phyloP scores from a whole-genome alignment of 805 yeast species.

The Myxozyma vanderwaltii region DNA sequence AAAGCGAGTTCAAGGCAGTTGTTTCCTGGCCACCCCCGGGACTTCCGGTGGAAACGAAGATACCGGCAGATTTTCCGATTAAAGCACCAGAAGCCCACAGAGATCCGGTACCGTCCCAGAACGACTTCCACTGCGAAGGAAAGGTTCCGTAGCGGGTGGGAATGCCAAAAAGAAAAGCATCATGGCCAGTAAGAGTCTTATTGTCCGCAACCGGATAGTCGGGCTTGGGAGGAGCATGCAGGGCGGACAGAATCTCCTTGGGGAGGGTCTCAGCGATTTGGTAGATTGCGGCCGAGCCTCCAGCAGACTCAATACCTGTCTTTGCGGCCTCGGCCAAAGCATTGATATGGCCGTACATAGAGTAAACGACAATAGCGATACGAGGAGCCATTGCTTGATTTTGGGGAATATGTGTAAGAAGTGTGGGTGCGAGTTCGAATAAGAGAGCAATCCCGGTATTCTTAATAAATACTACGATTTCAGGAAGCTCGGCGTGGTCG shows the following conservation, averaged over 20 bases:
- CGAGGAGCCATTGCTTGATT: conserved; percentile 45
- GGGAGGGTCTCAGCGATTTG: conserved; percentile 80
- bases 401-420: neutral
- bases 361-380: conserved; percentile 76
- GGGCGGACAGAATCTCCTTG: conserved; percentile 57
- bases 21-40: conserved; percentile 80
- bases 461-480: too few species aligned
- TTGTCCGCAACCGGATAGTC: conserved; percentile 57
- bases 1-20: conserved; percentile 59
- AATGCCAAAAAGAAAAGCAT: conserved; percentile 73
- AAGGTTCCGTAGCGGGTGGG: conserved; percentile 78
- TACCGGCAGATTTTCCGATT: conserved; percentile 71
- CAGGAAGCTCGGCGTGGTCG: too few species aligned
- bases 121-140: conserved; percentile 75
- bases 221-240: conserved; percentile 62
- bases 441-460: neutral
- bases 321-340: conserved; percentile 68
- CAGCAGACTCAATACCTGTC: conserved; percentile 69
- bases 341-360: conserved; percentile 77
- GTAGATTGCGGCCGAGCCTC: conserved; percentile 68
- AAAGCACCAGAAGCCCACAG: conserved; percentile 57
- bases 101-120: conserved; percentile 75
- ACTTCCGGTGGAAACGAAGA: conserved; percentile 70
- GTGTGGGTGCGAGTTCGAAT: neutral
- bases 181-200: conserved; percentile 61